phyloP scores from a whole-genome alignment of 2,329 filamentous ascomycete genomes.

The Claviceps capensis region DNA sequence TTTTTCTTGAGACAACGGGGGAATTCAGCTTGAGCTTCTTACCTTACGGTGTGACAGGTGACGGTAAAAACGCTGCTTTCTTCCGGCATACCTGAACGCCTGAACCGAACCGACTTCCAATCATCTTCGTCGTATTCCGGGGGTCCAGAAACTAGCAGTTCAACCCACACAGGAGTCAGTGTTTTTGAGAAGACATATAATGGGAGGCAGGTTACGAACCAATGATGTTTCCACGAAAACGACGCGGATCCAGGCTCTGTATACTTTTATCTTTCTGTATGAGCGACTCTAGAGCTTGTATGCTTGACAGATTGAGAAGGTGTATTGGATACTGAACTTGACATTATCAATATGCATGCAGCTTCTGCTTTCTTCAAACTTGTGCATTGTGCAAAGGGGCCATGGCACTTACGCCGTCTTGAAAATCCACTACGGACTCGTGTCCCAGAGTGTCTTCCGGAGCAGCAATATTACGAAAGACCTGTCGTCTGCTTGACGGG shows the following conservation, averaged over 20 bases:
- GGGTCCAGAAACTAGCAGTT: slow-evolving; percentile 41
- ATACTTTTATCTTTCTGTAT: slow-evolving; percentile 36
- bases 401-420: slow-evolving; percentile 45
- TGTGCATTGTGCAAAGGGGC: neutral
- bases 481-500: slow-evolving; percentile 39
- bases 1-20: neutral
- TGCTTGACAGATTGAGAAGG: slow-evolving; percentile 49
- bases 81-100: slow-evolving; percentile 20
- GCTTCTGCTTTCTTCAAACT: neutral
- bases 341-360: neutral
- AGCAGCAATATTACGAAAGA: slow-evolving; percentile 44
- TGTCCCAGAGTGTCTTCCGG: slow-evolving; percentile 44
- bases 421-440: slow-evolving; percentile 52
- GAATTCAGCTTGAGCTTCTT: slow-evolving; percentile 16
- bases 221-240: slow-evolving; percentile 63
- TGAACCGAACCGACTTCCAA: slow-evolving; percentile 50
- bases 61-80: slow-evolving; percentile 31
- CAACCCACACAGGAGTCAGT: neutral
- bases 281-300: slow-evolving; percentile 44
- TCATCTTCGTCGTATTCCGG: slow-evolving; percentile 54
- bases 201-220: slow-evolving; percentile 22
- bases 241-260: slow-evolving; percentile 41
- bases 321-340: slow-evolving; percentile 50
- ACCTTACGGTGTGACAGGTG: slow-evolving; percentile 52
- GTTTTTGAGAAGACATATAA: neutral